Percentiles rank a stretch among this genome's conserved stretches.
Evolutionary conservation across 1,284 basidiomycete genomes (phyloP).

Genomic region (Puccinia horiana): DNA sequence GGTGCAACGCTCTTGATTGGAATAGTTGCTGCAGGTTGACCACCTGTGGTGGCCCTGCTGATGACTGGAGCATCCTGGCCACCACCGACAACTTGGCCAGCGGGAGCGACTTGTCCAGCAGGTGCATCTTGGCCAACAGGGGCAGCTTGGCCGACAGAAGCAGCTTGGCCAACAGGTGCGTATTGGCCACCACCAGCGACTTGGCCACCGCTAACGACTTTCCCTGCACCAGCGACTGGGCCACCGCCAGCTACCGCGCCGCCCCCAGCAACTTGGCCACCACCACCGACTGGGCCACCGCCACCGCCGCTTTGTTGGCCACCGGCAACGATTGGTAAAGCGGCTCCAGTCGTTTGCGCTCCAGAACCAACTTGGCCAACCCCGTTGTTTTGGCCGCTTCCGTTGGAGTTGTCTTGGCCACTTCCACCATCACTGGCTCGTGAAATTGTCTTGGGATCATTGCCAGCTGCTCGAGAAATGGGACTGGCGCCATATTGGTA

Average conservation of each 20-base stretch:
- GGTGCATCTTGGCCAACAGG: neutral
- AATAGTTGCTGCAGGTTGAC: too few species aligned
- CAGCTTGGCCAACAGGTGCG: too few species aligned
- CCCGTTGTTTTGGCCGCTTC: neutral
- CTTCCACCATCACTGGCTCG: neutral
- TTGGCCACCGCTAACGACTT: neutral
- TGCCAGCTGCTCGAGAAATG: neutral
- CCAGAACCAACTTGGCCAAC: neutral
- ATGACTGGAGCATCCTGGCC: neutral
- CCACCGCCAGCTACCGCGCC: neutral
- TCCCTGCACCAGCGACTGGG: neutral
- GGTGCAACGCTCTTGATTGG: too few species aligned
- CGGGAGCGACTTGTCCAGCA: neutral
- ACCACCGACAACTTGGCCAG: too few species aligned
- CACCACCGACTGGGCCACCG: neutral
- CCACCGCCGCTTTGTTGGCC: neutral
- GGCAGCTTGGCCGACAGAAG: neutral
- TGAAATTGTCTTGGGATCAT: neutral
- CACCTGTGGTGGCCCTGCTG: neutral
- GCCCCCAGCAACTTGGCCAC: neutral
- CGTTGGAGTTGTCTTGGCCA: neutral
- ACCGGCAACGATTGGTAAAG: neutral
- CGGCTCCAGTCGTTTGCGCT: neutral
- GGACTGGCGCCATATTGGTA: too few species aligned
- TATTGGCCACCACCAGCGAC: neutral